Percentiles rank a stretch among this genome's conserved stretches.
phyloP scores from a whole-genome alignment of 164 flowering plant genomes.

The Umbellularia californica region DNA sequence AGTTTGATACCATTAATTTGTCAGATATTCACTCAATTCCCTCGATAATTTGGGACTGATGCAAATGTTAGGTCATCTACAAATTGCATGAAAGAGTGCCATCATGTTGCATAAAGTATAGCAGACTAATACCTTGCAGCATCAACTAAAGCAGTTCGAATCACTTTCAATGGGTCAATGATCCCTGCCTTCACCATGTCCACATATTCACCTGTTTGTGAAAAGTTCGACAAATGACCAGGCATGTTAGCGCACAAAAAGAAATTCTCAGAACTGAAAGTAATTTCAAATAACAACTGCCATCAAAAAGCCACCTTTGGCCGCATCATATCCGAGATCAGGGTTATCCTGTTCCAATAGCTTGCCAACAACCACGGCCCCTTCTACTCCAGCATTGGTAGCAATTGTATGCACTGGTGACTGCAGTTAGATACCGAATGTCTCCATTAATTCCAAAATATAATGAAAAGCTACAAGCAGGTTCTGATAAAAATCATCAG shows the following conservation, averaged over 20 bases:
- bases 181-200: slow-evolving; percentile 96
- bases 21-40: no score
- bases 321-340: slow-evolving; percentile 97
- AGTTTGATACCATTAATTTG: background rate
- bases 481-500: background rate
- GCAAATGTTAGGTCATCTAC: background rate
- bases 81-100: background rate
- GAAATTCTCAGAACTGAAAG: background rate
- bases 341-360: slow-evolving; percentile 80
- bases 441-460: slow-evolving; percentile 1
- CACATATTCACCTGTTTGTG: slow-evolving; percentile 73
- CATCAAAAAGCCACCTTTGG: slow-evolving; percentile 55
- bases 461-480: background rate
- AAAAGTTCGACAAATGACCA: background rate
- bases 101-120: background rate
- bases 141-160: slow-evolving; percentile 93
- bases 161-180: slow-evolving; percentile 92
- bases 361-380: slow-evolving; percentile 96
- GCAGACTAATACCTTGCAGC: slow-evolving; percentile 70
- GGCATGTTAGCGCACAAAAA: background rate
- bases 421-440: slow-evolving; percentile 32
- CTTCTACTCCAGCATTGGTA: slow-evolving; percentile 94
- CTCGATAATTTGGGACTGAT: background rate
- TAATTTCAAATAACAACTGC: background rate
- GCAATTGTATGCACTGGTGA: slow-evolving; percentile 83